A percentile compares a stretch with the other conserved stretches of the same genome.
These are phyloP conservation scores for Dendrocalamus latiflorus DNA, from an alignment of 202 grass and related monocot species.

Conservation along the genomic window DNA sequence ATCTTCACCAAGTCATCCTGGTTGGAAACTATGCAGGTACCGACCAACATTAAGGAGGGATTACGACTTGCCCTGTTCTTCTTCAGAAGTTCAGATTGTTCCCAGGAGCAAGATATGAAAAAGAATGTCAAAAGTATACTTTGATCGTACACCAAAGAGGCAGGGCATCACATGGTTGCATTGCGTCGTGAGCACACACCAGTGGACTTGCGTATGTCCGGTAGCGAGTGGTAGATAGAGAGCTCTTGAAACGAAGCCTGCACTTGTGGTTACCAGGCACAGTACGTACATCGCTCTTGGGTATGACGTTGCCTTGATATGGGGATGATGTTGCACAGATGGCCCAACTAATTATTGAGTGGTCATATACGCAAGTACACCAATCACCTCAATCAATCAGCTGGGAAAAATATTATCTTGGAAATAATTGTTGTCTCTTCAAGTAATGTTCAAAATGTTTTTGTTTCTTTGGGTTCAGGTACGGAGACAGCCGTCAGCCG, in stretches of 20 bases:
- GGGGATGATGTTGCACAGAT: neutral
- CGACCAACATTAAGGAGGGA: constrained; percentile 16
- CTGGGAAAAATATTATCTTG: neutral
- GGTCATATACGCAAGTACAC: neutral
- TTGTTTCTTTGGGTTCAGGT: neutral
- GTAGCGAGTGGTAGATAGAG: neutral
- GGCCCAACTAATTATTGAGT: neutral
- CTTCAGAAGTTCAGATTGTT: too few species aligned
- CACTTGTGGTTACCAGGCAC: too few species aligned
- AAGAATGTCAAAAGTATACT: too few species aligned
- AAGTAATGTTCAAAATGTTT: neutral
- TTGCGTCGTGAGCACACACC: neutral
- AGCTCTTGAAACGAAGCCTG: neutral
- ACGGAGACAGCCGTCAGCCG: neutral
- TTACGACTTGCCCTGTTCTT: neutral
- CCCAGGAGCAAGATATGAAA: too few species aligned
- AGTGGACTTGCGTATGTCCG: neutral
- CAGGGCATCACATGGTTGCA: neutral
- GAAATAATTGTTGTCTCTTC: neutral
- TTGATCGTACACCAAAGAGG: neutral
- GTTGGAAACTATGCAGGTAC: constrained; percentile 30
- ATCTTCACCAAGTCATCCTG: neutral
- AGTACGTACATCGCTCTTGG: too few species aligned
- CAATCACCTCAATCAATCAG: neutral
- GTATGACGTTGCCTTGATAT: constrained; percentile 7